Base-by-base conservation (phyloP, 2,329 filamentous ascomycete species). In the Alternaria ethzedia region DNA sequence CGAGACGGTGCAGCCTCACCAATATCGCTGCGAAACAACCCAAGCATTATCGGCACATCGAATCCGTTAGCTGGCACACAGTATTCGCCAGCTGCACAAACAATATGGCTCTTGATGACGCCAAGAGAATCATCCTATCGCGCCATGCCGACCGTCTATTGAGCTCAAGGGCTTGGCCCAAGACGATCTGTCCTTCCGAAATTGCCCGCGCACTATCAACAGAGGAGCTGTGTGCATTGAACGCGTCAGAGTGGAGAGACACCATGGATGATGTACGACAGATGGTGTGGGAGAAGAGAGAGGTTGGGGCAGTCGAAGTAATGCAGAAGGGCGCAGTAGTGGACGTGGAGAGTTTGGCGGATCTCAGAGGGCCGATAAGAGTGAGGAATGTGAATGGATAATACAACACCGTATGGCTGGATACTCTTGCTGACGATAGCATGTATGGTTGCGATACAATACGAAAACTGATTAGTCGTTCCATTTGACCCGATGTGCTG, bases 181-280 rank as follows among this genome's bases (percentile, higher is more conserved):
- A 86, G 69, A 86, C 85, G 0, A 82, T 86, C 64, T 86, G 85
- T 68, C 85, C 84, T 5, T 86, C 84, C 13, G 84, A 86, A 73
- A 79, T 85, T 43, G 83, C 84, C 2, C 79, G 85, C 25, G 80
- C 82, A 1, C 71, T 86, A 9, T 80, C 82, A 13, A 17, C 61
- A 3, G 59, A 71, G 9, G 83, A 86, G 28, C 72, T 86, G 28
- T 44, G 61, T 7, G 56, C 52, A 20, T 49, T 79, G 41, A 44
- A 66, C 23, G 71, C 66, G 10, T 49, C 59, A 25, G 69, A 74
- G 6, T 86, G 85, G 85, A 76, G 83, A 52, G 82, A 84, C 20
- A 75, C 82, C 2, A 86, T 86, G 85, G 78, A 80, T 6, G 56
- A 62, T 4, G 70, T 86, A 20, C 80, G 84, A 12, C 62, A 75